Percentiles rank a stretch among this genome's conserved stretches.
Evolutionary conservation across 2,329 filamentous ascomycete species (phyloP).

Genomic region (Trichoderma breve): DNA sequence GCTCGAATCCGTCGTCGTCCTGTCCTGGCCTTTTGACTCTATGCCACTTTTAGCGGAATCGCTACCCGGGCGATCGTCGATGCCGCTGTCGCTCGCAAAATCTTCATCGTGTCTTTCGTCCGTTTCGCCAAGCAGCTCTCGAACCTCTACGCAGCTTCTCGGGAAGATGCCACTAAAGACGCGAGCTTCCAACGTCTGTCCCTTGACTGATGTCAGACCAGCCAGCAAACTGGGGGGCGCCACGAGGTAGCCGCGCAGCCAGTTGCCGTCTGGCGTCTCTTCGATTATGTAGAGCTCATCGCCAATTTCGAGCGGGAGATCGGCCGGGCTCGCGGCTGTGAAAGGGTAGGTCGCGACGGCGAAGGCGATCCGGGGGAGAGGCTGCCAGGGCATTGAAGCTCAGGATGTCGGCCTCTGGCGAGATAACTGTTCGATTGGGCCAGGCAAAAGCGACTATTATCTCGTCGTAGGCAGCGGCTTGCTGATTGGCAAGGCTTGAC

Average conservation of each 20-base stretch:
- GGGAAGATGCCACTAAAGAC: slow-evolving; percentile 99
- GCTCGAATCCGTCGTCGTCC: slow-evolving; percentile 26
- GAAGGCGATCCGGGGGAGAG: slow-evolving; percentile 94
- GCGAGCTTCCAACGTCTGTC: slow-evolving; percentile 88
- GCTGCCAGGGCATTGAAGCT: slow-evolving; percentile 86
- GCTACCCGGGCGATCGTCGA: slow-evolving; percentile 34
- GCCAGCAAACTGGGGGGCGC: slow-evolving; percentile 90
- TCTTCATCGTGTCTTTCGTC: slow-evolving; percentile 52
- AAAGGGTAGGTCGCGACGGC: slow-evolving; percentile 96
- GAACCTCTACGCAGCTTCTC: slow-evolving; percentile 87
- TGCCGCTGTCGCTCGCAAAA: slow-evolving; percentile 34
- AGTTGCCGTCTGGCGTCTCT: slow-evolving; percentile 85
- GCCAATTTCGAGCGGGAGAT: slow-evolving; percentile 93
- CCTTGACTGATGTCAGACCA: slow-evolving; percentile 84
- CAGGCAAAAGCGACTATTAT: not conserved
- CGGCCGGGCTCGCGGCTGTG: slow-evolving; percentile 77
- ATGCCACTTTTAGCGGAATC: slow-evolving; percentile 55
- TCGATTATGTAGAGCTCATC: slow-evolving; percentile 99
- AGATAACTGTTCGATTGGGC: slow-evolving; percentile 18
- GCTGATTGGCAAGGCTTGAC: slow-evolving; percentile 22
- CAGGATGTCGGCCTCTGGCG: slow-evolving; percentile 19
- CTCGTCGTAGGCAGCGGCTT: slow-evolving; percentile 10
- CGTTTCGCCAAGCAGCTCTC: slow-evolving; percentile 81
- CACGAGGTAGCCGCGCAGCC: slow-evolving; percentile 94
- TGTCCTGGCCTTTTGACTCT: slow-evolving; percentile 35